Evolutionary conservation across 108 stramenopile genomes (phyloP), one percentile per base, ranked within the genome.

Genomic region (Cyclostephanos tholiformis): DNA sequence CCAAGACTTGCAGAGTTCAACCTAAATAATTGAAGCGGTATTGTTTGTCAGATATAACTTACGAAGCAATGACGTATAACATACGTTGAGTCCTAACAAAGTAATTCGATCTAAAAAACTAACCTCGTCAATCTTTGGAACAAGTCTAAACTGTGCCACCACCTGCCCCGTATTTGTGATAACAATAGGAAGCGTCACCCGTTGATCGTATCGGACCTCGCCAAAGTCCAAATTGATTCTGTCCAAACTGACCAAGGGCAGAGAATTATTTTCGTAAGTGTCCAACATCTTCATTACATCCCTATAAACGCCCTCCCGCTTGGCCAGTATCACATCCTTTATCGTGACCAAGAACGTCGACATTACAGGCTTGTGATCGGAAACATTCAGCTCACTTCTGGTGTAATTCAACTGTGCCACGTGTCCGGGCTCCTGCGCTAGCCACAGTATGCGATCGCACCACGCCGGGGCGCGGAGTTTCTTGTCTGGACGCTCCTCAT

Each of bases 361-460:
- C 71, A 85, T 89, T 0, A 99, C 98, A 17, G 99, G 97, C 80
- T 99, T 99, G 91, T 99, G 99, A 83, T 99, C 99, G 6, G 96
- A 97, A 67, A 87, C 52, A 60, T 90, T 87, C 36, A 91, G 79
- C 73, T 96, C 94, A 38, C 91, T 89, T 58, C 97, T 78, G 22
- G 67, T 49, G 78, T 99, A 98, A 16, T 87, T 86, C 38, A 98
- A 70, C 66, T 91, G 86, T 7, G 85, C 84, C 49, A 98, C 95
- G 65, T 93, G 87, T 16, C 68, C 80, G 9, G 86, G 85, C 26
- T 97, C 94, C 66, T 96, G 92, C 26, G 88, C 87, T 60, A 89
- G 71, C 97, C 98, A 99, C 30, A 99, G 82, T 53, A 99, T 87
- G 32, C 99, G 97, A 77, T 99, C 99, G 71, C 99, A 99, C 97